Conservation (phyloP, 495 filamentous ascomycete genomes). For the Opeltia flavorubescens region DNA sequence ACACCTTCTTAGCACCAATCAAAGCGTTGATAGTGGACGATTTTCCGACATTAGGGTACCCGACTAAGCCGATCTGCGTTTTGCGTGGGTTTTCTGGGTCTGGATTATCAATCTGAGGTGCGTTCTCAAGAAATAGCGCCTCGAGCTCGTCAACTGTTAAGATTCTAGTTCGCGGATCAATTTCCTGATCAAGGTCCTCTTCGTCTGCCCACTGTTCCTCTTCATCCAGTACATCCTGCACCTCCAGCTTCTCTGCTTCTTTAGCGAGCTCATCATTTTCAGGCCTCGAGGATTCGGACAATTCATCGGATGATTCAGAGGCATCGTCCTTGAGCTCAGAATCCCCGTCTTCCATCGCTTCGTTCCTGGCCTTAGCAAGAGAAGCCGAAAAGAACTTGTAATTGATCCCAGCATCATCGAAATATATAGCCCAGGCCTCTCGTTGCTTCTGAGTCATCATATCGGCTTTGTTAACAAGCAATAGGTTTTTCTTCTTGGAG, state of each 20-base stretch:
- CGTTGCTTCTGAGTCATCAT: conserved; percentile 91
- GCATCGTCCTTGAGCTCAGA: conserved; percentile 32
- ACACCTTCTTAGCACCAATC: conserved; percentile 95
- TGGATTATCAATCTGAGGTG: conserved; percentile 34
- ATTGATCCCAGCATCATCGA: conserved; percentile 63
- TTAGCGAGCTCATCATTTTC: conserved; percentile 28
- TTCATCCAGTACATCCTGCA: conserved; percentile 20
- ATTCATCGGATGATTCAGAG: conserved; percentile 13
- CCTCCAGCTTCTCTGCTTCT: conserved; percentile 24
- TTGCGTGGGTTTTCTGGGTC: conserved; percentile 41
- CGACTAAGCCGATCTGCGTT: conserved; percentile 83
- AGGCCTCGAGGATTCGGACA: conserved; percentile 15
- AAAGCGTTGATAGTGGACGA: conserved; percentile 98
- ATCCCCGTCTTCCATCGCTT: conserved; percentile 41
- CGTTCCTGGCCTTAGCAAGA: conserved; percentile 76
- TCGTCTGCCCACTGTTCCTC: conserved; percentile 26
- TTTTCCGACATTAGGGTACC: conserved; percentile 98
- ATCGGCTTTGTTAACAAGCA: conserved; percentile 97
- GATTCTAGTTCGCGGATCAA: conserved; percentile 56
- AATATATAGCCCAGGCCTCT: conserved; percentile 76
- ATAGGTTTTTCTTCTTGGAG: conserved; percentile 72
- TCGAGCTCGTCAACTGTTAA: conserved; percentile 87
- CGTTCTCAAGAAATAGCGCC: conserved; percentile 66
- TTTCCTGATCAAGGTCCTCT: conserved; percentile 26
- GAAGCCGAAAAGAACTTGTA: conserved; percentile 95